Conservation (phyloP, 2,329 filamentous ascomycete genomes). For the Trichophaea hybrida region DNA sequence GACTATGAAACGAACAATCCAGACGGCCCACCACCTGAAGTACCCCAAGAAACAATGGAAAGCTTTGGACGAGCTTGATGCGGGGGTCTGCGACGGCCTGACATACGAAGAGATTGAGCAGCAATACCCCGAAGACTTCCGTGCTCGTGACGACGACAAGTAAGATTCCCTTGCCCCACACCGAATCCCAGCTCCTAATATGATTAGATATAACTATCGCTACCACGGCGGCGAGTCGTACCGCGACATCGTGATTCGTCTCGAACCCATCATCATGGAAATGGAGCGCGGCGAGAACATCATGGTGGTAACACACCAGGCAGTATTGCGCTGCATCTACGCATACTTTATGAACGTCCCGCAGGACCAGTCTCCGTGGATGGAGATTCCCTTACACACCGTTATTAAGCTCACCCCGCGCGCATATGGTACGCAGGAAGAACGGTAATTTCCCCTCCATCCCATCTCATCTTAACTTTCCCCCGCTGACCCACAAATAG, state of each 20-base stretch:
- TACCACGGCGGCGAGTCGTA: slow-evolving; percentile 94
- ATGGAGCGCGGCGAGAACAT: slow-evolving; percentile 92
- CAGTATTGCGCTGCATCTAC: slow-evolving; percentile 91
- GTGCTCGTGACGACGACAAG: slow-evolving; percentile 91
- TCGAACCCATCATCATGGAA: slow-evolving; percentile 99
- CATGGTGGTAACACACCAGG: slow-evolving; percentile 94
- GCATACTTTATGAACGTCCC: slow-evolving; percentile 98
- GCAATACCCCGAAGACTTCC: slow-evolving; percentile 84
- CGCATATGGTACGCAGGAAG: slow-evolving; percentile 84
- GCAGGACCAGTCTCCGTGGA: slow-evolving; percentile 88
- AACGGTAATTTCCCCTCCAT: slow-evolving; percentile 43
- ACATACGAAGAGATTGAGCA: slow-evolving; percentile 93
- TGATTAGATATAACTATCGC: slow-evolving; percentile 63
- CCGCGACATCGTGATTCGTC: slow-evolving; percentile 88
- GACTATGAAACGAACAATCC: slow-evolving; percentile 70
- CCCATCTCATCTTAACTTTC: background rate
- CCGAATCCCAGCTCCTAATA: background rate
- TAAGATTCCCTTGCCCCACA: slow-evolving; percentile 31
- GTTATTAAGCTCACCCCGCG: slow-evolving; percentile 91
- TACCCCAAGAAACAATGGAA: slow-evolving; percentile 99
- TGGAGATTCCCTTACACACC: slow-evolving; percentile 93
- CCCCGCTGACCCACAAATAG: slow-evolving; percentile 14
- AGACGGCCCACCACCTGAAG: slow-evolving; percentile 72
- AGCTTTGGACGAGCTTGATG: slow-evolving; percentile 90
- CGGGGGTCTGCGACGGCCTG: slow-evolving; percentile 87